Evolutionary conservation across 805 yeast species (phyloP), one percentile per base, ranked within the genome.

Genomic region (Scheffersomyces stipitis): DNA sequence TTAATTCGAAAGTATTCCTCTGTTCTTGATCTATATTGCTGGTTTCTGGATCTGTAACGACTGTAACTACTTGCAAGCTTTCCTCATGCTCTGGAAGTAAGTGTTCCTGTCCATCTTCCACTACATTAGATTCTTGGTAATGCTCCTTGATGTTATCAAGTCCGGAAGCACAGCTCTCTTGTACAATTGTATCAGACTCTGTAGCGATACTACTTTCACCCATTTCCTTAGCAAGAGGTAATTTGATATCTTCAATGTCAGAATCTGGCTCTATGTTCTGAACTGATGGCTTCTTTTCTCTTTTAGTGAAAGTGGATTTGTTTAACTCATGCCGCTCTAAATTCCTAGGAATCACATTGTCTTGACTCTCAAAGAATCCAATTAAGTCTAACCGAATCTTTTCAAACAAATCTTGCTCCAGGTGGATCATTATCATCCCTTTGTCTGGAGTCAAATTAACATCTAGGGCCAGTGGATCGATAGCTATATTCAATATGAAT

Each of bases 391-490:
- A 75, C 36, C 78, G 67, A 4, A 91, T 44, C 1, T 62, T 60
- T 23, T 81, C 84, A 4, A 84, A 46, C 1, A 90, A 54, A n/a
- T 63, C 56, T 3, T 60, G 55, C 56, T 90, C 97, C 42, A 80
- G 69, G 40, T 82, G 88, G 2, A 89, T 54, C 49, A 86, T 54
- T 2, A 90, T 70, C 2, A 80, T 76, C 35, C 91, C 69, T 55
- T 93, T 93, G 56, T 93, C 97, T 0, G 99, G 98, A 0, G 96
- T 82, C 1, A 93, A 85, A 58, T 93, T 93, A 14, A 93, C 71
- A 60, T 93, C 99, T n/a, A 83, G 42, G 26, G 68, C 64, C 17
- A 53, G 49, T 0, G 84, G 69, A 28, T 75, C 71, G 4, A 87
- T 54, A 10, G 52, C 50, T 15, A 93, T 46, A 56, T 93, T 71